Evolutionary conservation across 2,329 filamentous ascomycete genomes (phyloP).

Genomic region (Fusarium vanettenii): DNA sequence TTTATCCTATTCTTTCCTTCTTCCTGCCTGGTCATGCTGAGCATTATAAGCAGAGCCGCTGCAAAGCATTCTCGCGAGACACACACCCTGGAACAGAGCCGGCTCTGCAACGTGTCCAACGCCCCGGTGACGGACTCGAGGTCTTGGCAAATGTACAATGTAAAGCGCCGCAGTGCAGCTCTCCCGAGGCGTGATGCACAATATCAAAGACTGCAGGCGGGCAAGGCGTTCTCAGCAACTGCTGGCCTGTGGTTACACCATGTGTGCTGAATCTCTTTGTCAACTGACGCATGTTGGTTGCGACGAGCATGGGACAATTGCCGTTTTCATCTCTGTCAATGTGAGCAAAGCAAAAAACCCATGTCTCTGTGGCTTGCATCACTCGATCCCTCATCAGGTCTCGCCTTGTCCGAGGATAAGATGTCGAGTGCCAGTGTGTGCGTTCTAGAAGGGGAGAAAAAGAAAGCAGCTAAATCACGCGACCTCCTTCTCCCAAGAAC

Average conservation of each 20-base stretch:
- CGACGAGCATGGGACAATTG: not conserved
- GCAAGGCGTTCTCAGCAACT: not conserved
- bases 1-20: conserved; percentile 8
- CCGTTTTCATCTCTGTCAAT: not conserved
- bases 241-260: conserved; percentile 1
- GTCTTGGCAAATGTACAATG: not conserved
- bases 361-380: conserved; percentile 3
- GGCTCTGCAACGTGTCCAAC: conserved; percentile 22
- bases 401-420: not conserved
- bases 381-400: not conserved
- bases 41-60: not conserved
- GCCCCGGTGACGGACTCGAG: conserved; percentile 28
- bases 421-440: not conserved
- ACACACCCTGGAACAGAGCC: not conserved
- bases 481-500: conserved; percentile 17
- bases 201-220: not conserved
- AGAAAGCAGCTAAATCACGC: conserved; percentile 13
- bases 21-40: not conserved
- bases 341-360: not conserved
- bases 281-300: not conserved
- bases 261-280: conserved; percentile 1
- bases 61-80: not conserved
- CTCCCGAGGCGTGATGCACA: not conserved
- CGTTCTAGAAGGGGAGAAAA: not conserved
- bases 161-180: not conserved